Evolutionary conservation across 2,329 filamentous ascomycete genomes (phyloP).

Genomic region (Eutypella sp.): DNA sequence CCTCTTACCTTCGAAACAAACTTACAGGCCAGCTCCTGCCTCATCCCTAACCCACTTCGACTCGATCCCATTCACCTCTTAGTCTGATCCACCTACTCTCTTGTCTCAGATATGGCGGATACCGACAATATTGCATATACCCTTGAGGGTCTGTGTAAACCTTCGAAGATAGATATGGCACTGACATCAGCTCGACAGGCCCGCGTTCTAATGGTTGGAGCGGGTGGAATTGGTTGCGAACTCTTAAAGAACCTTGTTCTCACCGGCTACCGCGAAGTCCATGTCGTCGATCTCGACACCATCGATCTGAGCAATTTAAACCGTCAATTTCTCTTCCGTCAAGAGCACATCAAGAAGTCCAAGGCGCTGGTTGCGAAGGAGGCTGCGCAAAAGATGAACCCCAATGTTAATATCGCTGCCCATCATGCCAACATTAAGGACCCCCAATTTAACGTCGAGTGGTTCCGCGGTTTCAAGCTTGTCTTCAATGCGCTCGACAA

Average conservation of each 20-base stretch:
- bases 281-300: conserved; percentile 95
- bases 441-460: conserved; percentile 74
- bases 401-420: conserved; percentile 77
- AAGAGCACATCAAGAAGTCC: conserved; percentile 96
- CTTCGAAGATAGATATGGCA: conserved; percentile 5
- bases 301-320: conserved; percentile 98
- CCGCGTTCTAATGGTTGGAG: conserved; percentile 87
- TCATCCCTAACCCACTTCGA: background rate
- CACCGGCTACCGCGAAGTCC: conserved; percentile 85
- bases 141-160: background rate
- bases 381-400: conserved; percentile 85
- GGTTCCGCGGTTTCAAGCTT: conserved; percentile 77
- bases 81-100: background rate
- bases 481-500: conserved; percentile 99
- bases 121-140: background rate
- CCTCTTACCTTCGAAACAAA: background rate
- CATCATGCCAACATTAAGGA: conserved; percentile 97
- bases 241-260: conserved; percentile 94
- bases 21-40: background rate
- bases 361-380: conserved; percentile 95
- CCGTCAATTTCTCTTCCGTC: conserved; percentile 91
- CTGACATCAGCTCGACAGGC: conserved; percentile 52
- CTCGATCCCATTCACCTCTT: background rate
- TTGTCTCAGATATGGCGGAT: background rate
- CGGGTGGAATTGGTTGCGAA: conserved; percentile 96